phyloP scores from a whole-genome alignment of 495 filamentous ascomycete genomes.

The Oidiodendron maius region DNA sequence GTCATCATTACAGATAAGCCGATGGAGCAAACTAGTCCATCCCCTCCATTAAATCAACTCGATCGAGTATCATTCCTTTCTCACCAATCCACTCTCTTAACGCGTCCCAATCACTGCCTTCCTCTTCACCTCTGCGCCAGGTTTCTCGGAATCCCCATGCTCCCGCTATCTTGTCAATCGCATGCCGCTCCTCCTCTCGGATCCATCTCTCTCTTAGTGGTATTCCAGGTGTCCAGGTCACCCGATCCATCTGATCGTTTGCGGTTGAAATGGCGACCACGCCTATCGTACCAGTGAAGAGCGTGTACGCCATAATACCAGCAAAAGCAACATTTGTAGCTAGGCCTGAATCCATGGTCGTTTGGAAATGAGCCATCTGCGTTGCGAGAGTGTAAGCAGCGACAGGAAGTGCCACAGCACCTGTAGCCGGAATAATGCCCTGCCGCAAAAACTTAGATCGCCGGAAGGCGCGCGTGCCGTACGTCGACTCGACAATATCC shows the following conservation, averaged over 20 bases:
- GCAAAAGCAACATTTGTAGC: slow-evolving; percentile 75
- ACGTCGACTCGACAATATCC: slow-evolving; percentile 73
- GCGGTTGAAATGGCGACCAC: slow-evolving; percentile 75
- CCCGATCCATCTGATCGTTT: slow-evolving; percentile 92
- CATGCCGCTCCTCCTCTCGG: slow-evolving; percentile 86
- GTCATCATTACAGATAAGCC: background rate
- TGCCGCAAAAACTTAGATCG: slow-evolving; percentile 53
- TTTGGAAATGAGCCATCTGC: slow-evolving; percentile 53
- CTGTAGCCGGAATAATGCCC: slow-evolving; percentile 24
- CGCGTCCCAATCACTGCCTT: slow-evolving; percentile 80
- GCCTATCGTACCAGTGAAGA: slow-evolving; percentile 70
- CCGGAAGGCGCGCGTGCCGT: slow-evolving; percentile 64
- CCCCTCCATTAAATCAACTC: slow-evolving; percentile 72
- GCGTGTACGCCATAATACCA: slow-evolving; percentile 76
- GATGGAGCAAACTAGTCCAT: slow-evolving; percentile 22
- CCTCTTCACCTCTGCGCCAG: slow-evolving; percentile 80
- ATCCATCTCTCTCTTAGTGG: slow-evolving; percentile 83
- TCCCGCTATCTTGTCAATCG: slow-evolving; percentile 76
- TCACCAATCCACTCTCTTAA: slow-evolving; percentile 73
- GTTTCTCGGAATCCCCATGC: slow-evolving; percentile 85
- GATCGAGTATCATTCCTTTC: slow-evolving; percentile 85
- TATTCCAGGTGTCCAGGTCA: slow-evolving; percentile 78
- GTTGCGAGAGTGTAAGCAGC: slow-evolving; percentile 65
- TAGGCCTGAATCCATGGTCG: slow-evolving; percentile 60
- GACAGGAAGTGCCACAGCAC: slow-evolving; percentile 51